These are phyloP conservation scores for Eimeria sp. DNA, from an alignment of 169 alveolate genomes.

Conservation along the genomic window DNA sequence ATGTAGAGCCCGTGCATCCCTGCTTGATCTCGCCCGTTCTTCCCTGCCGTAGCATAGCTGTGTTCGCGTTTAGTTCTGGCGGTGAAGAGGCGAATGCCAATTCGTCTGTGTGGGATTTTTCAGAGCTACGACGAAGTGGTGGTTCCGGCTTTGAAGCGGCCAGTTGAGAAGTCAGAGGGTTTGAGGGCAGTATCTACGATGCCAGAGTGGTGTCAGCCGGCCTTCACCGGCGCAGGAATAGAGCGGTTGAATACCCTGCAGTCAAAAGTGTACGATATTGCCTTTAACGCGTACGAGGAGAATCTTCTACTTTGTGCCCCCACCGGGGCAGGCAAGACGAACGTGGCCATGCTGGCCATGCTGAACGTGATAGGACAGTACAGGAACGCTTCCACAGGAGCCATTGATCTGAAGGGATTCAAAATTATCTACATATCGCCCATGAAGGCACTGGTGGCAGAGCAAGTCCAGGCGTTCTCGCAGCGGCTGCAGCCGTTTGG, in stretches of 20 bases:
- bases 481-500: constrained; percentile 84
- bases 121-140: constrained; percentile 90
- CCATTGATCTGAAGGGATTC: constrained; percentile 92
- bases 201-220: constrained; percentile 98
- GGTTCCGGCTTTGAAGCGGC: constrained; percentile 89
- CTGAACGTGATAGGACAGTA: constrained; percentile 93
- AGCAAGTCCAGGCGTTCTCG: constrained; percentile 88
- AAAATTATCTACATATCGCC: constrained; percentile 99
- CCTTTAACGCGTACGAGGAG: constrained; percentile 96
- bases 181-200: constrained; percentile 84
- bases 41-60: neutral
- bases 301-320: constrained; percentile 99
- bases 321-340: constrained; percentile 99
- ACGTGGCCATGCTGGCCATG: constrained; percentile 99
- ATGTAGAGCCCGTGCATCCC: neutral
- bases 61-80: neutral
- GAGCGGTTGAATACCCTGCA: constrained; percentile 97
- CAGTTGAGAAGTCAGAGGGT: constrained; percentile 58
- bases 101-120: neutral
- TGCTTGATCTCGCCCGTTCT: neutral
- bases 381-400: constrained; percentile 83
- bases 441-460: constrained; percentile 99
- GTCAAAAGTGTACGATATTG: constrained; percentile 96
- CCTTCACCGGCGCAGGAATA: constrained; percentile 92
- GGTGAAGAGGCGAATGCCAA: neutral